Evolutionary conservation across 441 rosid genomes (phyloP), one percentile per base, ranked within the genome.

Genomic region (Adansonia grandidieri): DNA sequence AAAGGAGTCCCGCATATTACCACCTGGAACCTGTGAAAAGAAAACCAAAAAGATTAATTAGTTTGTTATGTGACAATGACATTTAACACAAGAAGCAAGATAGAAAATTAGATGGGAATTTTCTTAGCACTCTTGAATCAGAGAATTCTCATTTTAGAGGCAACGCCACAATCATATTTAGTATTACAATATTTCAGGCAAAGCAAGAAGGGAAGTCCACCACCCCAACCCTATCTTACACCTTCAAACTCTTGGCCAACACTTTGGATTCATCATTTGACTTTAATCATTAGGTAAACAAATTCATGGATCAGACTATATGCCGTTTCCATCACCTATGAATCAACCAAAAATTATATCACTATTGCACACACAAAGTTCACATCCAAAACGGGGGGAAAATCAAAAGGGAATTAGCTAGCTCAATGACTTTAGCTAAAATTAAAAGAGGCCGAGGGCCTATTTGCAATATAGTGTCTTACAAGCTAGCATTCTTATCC

Each of bases 1-100:
- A 84, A 97, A 97, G 47, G 99, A 97, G 80, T 97, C 98, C 20
- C 95, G 88, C 98, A 97, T 97, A 74, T 74, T 95, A 63, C 99
- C 98, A 80, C 99, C 99, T 9, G 97, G 97, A 82, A 97, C 99
- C 99, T 97, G 83, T 71, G 71, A 40, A 73, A 67, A 28, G 19
- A 60, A 3, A 37, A 37, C 40, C 40, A 37, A 37, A 37, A 60
- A 66, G 1, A 64, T 4, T 24, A 17, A 15, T 80, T 48, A 69
- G 17, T 11, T 32, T 71, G 22, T n/a, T 17, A 32, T 17, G 1
- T 54, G 47, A n/a, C 14, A 71, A 24, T 22, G 37, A n/a, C 6
- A 53, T 32, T 5, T 28, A n/a, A 32, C 4, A 37, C 64, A 37
- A 54, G 75, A 37, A 37, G n/a, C 50, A 37, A 37, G 5, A 19